These are phyloP conservation scores for Aspergillus sp. DNA, from an alignment of 2,329 filamentous ascomycete species.

Conservation along the genomic window DNA sequence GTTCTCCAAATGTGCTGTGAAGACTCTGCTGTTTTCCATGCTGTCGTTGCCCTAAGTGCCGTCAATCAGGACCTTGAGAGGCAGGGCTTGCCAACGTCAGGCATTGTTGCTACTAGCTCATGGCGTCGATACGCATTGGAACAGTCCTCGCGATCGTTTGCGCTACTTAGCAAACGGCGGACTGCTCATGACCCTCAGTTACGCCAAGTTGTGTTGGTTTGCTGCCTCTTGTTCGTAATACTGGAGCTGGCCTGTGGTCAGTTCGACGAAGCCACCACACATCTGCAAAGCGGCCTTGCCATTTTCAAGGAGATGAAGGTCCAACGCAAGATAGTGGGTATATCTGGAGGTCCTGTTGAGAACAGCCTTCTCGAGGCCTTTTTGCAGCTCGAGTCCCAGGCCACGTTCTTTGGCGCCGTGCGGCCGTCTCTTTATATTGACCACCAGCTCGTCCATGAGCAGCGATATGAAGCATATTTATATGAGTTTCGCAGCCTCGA, in stretches of 20 bases:
- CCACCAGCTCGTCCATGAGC: neutral
- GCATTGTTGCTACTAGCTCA: neutral
- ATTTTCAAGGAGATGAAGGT: conserved; percentile 2
- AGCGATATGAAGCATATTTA: neutral
- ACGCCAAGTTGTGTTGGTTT: conserved; percentile 3
- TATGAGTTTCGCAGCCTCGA: neutral
- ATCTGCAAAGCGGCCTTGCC: conserved; percentile 4
- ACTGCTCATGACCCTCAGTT: conserved; percentile 7
- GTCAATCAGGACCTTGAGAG: conserved; percentile 1
- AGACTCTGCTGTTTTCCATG: conserved; percentile 12
- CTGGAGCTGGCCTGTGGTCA: conserved; percentile 1
- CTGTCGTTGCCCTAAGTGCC: conserved; percentile 5
- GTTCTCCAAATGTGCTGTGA: conserved; percentile 2
- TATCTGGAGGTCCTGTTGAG: neutral
- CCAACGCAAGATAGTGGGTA: no score
- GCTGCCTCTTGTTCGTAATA: conserved; percentile 11
- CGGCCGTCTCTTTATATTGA: neutral
- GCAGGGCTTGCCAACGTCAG: neutral
- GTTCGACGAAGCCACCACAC: conserved; percentile 7
- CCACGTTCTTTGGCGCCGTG: neutral
- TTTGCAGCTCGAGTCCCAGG: conserved; percentile 6
- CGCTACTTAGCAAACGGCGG: neutral
- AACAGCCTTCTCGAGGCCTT: conserved; percentile 4
- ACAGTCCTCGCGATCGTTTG: conserved; percentile 2
- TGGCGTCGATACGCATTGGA: conserved; percentile 11